These are phyloP conservation scores for Penicillium sp. DNA, from an alignment of 2,329 filamentous ascomycete genomes.

Conservation along the genomic window DNA sequence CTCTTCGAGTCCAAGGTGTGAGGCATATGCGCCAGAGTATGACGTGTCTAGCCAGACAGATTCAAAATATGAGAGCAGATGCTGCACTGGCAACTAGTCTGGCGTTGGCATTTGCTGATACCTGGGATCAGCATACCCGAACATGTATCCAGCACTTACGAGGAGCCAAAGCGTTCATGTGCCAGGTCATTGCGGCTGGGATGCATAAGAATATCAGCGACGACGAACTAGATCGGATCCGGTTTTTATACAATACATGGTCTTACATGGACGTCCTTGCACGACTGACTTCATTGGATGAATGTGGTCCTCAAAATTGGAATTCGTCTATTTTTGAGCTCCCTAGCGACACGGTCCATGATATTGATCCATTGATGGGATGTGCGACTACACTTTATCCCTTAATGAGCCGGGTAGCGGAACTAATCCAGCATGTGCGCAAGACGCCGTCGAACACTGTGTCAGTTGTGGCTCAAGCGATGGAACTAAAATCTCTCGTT, in stretches of 20 bases:
- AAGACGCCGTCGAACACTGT: constrained; percentile 57
- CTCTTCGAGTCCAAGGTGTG: constrained; percentile 61
- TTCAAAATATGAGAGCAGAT: constrained; percentile 64
- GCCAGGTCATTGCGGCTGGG: constrained; percentile 54
- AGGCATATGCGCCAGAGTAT: constrained; percentile 68
- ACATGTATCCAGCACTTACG: constrained; percentile 69
- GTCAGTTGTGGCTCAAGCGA: constrained; percentile 61
- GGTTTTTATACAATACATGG: constrained; percentile 70
- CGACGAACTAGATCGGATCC: constrained; percentile 55
- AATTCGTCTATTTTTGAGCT: constrained; percentile 40
- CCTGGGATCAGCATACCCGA: constrained; percentile 68
- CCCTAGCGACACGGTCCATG: constrained; percentile 48
- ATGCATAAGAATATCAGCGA: constrained; percentile 40
- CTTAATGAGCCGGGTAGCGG: constrained; percentile 64
- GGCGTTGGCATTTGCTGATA: constrained; percentile 67
- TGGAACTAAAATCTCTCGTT: constrained; percentile 60
- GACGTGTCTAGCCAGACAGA: constrained; percentile 56
- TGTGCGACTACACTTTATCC: constrained; percentile 67
- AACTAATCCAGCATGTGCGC: constrained; percentile 63
- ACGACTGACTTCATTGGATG: constrained; percentile 62
- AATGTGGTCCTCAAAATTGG: constrained; percentile 54
- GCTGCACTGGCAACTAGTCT: constrained; percentile 69
- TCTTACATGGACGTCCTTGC: constrained; percentile 73
- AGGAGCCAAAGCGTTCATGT: constrained; percentile 64
- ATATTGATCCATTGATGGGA: constrained; percentile 70